Evolutionary conservation across 345 rosid species (phyloP).

Genomic region (Combretum micranthum): DNA sequence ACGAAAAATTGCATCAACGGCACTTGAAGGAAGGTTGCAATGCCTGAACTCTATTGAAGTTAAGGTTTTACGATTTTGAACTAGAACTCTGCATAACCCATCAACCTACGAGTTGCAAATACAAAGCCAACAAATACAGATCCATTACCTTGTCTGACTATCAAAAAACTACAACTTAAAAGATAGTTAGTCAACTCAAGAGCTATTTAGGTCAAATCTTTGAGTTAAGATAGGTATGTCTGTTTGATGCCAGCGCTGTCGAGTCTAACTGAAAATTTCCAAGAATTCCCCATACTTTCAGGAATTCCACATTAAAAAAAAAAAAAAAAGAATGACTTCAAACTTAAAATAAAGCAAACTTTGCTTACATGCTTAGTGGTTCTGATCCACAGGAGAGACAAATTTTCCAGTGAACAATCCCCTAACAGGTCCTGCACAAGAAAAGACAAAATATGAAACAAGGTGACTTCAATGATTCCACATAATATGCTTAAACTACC

Average conservation of each 20-base stretch:
- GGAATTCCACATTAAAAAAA: no score
- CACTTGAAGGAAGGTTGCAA: constrained; percentile 62
- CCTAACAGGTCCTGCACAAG: constrained; percentile 54
- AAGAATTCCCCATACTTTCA: no score
- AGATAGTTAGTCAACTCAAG: no score
- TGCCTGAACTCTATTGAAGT: constrained; percentile 64
- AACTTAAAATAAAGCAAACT: constrained; percentile 7
- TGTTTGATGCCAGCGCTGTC: no score
- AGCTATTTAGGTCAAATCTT: no score
- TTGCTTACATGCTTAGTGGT: constrained; percentile 61
- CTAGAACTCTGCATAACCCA: constrained; percentile 61
- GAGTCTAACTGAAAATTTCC: no score
- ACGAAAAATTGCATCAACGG: constrained; percentile 37
- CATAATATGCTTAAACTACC: no score
- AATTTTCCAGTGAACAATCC: constrained; percentile 51
- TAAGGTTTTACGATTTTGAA: constrained; percentile 55
- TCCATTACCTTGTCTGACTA: no score
- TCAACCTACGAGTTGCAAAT: constrained; percentile 42
- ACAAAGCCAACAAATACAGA: background rate
- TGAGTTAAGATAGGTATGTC: no score
- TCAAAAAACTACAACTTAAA: no score
- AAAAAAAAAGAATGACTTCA: background rate
- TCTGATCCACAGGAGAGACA: constrained; percentile 58
- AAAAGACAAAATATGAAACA: background rate
- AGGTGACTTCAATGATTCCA: no score